phyloP scores from a whole-genome alignment of 768 basidiomycete genomes.

The Lactarius sp. region DNA sequence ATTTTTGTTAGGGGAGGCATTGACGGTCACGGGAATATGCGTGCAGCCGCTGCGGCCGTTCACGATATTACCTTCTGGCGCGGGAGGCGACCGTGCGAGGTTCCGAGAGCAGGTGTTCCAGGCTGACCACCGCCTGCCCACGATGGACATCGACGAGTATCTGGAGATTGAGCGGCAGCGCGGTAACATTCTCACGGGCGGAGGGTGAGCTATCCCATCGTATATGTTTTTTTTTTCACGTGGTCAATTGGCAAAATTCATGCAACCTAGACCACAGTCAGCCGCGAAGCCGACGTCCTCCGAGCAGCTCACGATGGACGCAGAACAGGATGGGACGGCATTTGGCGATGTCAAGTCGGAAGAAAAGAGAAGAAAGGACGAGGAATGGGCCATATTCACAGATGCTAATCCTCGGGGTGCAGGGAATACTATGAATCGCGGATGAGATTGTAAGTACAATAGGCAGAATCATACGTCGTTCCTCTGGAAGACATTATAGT shows the following conservation, averaged over 20 bases:
- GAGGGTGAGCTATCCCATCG: slow-evolving; percentile 56
- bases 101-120: slow-evolving; percentile 81
- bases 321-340: slow-evolving; percentile 78
- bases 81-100: slow-evolving; percentile 59
- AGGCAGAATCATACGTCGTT: slow-evolving; percentile 12
- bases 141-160: slow-evolving; percentile 95
- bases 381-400: slow-evolving; percentile 86
- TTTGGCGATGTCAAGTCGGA: slow-evolving; percentile 67
- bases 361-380: slow-evolving; percentile 76
- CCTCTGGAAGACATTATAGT: background rate
- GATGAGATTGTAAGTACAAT: slow-evolving; percentile 39
- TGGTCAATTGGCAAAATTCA: background rate
- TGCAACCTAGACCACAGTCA: slow-evolving; percentile 19
- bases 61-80: slow-evolving; percentile 74
- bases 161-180: slow-evolving; percentile 76
- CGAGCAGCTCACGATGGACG: slow-evolving; percentile 71
- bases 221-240: background rate
- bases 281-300: slow-evolving; percentile 60
- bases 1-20: slow-evolving; percentile 10
- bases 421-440: slow-evolving; percentile 97
- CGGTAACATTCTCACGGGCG: slow-evolving; percentile 83
- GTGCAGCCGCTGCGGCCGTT: slow-evolving; percentile 83
- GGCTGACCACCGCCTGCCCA: slow-evolving; percentile 78
- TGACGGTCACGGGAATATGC: background rate
- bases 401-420: slow-evolving; percentile 84